Conservation (phyloP, 176 grass and related monocot genomes). For the Elymus sibiricus region DNA sequence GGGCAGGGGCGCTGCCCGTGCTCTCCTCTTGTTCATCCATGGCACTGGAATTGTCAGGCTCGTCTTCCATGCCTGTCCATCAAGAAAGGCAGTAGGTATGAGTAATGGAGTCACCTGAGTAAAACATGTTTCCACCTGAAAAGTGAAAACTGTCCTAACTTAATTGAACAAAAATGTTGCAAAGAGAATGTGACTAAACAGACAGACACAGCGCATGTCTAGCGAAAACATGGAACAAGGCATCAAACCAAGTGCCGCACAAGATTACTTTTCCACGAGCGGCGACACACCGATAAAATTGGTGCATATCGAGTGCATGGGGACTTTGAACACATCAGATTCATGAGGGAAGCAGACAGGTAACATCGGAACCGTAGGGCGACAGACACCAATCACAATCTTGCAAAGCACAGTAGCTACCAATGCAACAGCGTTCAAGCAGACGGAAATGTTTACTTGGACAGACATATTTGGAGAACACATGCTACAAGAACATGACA, state of each 20-base stretch:
- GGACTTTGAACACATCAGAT: neutral
- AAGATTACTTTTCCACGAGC: neutral
- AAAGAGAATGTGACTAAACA: neutral
- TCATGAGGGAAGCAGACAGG: neutral
- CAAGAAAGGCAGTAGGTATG: neutral
- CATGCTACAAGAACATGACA: neutral
- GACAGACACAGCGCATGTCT: neutral
- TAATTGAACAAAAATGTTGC: neutral
- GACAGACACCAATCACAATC: neutral
- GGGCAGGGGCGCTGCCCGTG: conserved; percentile 1
- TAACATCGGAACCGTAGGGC: neutral
- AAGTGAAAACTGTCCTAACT: neutral
- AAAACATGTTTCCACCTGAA: neutral
- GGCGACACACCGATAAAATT: neutral
- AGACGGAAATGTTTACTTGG: neutral
- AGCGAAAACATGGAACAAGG: neutral
- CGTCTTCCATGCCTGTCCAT: neutral
- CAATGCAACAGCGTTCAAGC: neutral
- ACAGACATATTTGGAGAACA: neutral
- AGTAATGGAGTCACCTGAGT: neutral
- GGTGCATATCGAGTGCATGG: neutral
- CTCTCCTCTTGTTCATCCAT: conserved; percentile 6
- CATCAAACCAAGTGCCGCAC: neutral
- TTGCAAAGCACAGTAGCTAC: too few relatives aligned
- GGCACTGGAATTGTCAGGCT: neutral